Percentiles rank a stretch among this genome's conserved stretches.
These are phyloP conservation scores for Paracoccidioides brasiliensis DNA, from an alignment of 2,329 filamentous ascomycete species.

Conservation along the genomic window DNA sequence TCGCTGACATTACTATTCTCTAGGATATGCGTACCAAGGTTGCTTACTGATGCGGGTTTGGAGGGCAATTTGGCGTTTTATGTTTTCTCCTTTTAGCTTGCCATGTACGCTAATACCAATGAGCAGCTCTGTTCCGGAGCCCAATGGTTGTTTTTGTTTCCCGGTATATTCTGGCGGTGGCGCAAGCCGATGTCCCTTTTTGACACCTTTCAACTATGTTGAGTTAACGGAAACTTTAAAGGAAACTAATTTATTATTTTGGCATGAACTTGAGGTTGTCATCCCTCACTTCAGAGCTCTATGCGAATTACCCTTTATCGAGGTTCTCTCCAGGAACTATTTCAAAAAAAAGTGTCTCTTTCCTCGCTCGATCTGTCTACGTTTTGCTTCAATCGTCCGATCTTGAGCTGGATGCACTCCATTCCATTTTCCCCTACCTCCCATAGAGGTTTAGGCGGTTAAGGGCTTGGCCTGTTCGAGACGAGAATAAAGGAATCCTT, in stretches of 20 bases:
- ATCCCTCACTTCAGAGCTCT: too few relatives aligned
- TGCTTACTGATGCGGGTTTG: conserved; percentile 33
- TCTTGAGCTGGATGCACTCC: conserved; percentile 28
- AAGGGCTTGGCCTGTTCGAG: conserved; percentile 27
- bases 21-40: conserved; percentile 46
- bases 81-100: background rate
- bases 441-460: conserved; percentile 19
- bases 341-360: conserved; percentile 28
- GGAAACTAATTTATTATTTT: background rate
- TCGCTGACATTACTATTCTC: conserved; percentile 8
- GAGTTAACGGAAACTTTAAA: background rate
- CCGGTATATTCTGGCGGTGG: background rate
- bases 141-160: background rate
- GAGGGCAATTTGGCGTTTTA: background rate
- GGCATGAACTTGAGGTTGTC: background rate
- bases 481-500: conserved; percentile 29
- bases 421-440: conserved; percentile 11
- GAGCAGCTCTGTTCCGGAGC: background rate
- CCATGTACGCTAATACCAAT: conserved; percentile 3
- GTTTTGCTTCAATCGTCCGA: conserved; percentile 18
- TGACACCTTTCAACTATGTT: background rate
- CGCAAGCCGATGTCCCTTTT: background rate
- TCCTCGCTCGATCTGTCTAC: conserved; percentile 38
- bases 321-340: too few relatives aligned
- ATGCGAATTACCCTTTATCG: too few relatives aligned